These are phyloP conservation scores for Nicotiana paniculata DNA, from an alignment of 257 asterid species.

Conservation along the genomic window DNA sequence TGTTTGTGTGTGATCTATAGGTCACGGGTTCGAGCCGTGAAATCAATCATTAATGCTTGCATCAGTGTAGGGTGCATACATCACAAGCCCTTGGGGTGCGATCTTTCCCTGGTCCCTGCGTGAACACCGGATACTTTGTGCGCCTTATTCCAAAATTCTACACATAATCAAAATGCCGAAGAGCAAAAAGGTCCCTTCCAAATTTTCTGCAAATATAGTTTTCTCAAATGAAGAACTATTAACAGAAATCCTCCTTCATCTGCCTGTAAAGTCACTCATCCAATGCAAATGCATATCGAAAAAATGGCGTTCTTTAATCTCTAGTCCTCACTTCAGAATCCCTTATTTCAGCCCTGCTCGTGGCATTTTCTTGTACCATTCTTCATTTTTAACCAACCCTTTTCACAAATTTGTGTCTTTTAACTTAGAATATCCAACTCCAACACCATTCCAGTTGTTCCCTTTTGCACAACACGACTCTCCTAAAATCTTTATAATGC, in stretches of 20 bases:
- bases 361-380: not conserved
- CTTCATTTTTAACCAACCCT: not conserved
- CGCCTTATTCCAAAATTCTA: too few relatives aligned
- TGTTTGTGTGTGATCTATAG: too few relatives aligned
- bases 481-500: not conserved
- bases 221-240: not conserved
- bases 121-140: too few relatives aligned
- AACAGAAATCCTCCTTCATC: not conserved
- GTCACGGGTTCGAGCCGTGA: too few relatives aligned
- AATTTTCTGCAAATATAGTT: not conserved
- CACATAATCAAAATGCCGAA: not conserved
- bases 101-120: too few relatives aligned
- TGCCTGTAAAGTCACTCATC: not conserved
- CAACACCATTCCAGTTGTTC: not conserved
- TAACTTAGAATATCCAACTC: constrained; percentile 2
- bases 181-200: not conserved
- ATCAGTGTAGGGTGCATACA: too few relatives aligned
- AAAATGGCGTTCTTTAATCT: not conserved
- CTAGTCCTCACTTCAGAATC: not conserved
- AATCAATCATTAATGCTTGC: too few relatives aligned
- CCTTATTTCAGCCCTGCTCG: not conserved
- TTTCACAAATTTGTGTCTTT: not conserved
- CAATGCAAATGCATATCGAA: not conserved
- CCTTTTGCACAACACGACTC: not conserved
- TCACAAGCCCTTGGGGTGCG: too few relatives aligned